phyloP scores from a whole-genome alignment of 768 basidiomycete genomes.

The Mycena galopus region DNA sequence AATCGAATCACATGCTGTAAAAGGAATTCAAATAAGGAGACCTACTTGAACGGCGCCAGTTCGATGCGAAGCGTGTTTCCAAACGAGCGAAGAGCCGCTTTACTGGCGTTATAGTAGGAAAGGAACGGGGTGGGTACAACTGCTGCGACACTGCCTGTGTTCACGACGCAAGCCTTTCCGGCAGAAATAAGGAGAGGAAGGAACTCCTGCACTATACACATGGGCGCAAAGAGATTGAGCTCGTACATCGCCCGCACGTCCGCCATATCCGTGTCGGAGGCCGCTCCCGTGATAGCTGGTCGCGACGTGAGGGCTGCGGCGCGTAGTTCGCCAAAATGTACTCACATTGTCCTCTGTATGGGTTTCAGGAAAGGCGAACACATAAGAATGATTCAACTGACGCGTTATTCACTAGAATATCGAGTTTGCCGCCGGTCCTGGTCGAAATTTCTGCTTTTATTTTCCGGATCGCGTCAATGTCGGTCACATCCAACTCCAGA shows the following conservation, averaged over 20 bases:
- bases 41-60: slow-evolving; percentile 45
- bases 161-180: not conserved
- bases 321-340: not conserved
- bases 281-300: not conserved
- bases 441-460: not conserved
- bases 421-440: slow-evolving; percentile 8
- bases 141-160: slow-evolving; percentile 26
- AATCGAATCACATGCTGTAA: not conserved
- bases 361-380: not conserved
- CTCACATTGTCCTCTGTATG: not conserved
- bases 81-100: slow-evolving; percentile 46
- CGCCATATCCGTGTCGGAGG: not conserved
- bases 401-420: slow-evolving; percentile 17
- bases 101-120: slow-evolving; percentile 43
- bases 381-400: not conserved
- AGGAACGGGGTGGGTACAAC: slow-evolving; percentile 44
- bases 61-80: slow-evolving; percentile 46
- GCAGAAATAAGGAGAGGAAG: slow-evolving; percentile 3
- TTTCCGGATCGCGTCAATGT: slow-evolving; percentile 3
- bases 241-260: not conserved
- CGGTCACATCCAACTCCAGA: slow-evolving; percentile 42
- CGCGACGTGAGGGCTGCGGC: not conserved
- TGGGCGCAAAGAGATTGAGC: slow-evolving; percentile 9
- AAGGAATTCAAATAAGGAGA: not conserved
- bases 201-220: slow-evolving; percentile 11